phyloP scores from a whole-genome alignment of 2,329 filamentous ascomycete genomes.

The Xylariomycetidae sp. region DNA sequence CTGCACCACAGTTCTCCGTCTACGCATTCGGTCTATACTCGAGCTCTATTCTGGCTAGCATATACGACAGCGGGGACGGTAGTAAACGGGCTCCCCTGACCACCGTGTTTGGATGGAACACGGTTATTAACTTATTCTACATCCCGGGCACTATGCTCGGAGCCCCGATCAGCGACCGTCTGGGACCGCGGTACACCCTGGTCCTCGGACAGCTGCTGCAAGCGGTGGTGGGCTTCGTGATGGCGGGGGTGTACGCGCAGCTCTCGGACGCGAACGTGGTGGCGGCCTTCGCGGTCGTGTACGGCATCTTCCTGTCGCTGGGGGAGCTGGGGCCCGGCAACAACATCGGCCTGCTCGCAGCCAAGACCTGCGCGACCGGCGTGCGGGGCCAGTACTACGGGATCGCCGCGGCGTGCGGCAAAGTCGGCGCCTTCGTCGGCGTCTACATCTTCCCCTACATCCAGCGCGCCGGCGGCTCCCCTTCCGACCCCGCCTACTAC shows the following conservation, averaged over 20 bases:
- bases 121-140: conserved; percentile 83
- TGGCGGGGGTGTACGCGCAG: conserved; percentile 70
- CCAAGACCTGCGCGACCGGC: conserved; percentile 81
- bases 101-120: conserved; percentile 81
- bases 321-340: conserved; percentile 83
- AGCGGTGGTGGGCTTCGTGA: conserved; percentile 77
- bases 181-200: conserved; percentile 73
- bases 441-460: conserved; percentile 77
- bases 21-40: conserved; percentile 88
- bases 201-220: conserved; percentile 66
- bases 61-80: conserved; percentile 56
- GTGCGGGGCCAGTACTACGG: conserved; percentile 73
- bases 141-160: conserved; percentile 76
- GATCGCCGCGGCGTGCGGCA: conserved; percentile 66
- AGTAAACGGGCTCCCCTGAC: conserved; percentile 61
- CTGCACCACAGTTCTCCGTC: conserved; percentile 53
- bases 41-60: conserved; percentile 62
- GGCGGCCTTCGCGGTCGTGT: conserved; percentile 71
- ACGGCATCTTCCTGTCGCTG: conserved; percentile 70
- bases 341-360: conserved; percentile 82
- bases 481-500: conserved; percentile 49
- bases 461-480: conserved; percentile 48
- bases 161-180: conserved; percentile 68
- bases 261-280: conserved; percentile 64
- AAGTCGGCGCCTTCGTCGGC: conserved; percentile 79